Percentiles rank a stretch among this genome's conserved stretches.
These are phyloP conservation scores for Saccharomycopsis hybrid DNA, from an alignment of 1,139 yeast genomes.

Conservation along the genomic window DNA sequence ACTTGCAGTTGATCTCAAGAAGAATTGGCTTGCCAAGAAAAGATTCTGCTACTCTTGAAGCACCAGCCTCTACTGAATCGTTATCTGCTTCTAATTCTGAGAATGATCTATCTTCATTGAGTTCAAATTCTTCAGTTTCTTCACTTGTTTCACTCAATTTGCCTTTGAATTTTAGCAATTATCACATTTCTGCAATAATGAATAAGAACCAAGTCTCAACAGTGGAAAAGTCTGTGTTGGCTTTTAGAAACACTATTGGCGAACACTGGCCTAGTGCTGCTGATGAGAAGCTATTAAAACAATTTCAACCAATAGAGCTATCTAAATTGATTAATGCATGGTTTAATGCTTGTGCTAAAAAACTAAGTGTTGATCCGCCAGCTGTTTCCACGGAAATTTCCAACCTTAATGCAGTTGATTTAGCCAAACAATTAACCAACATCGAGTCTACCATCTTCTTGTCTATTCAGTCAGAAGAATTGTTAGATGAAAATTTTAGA, in stretches of 20 bases:
- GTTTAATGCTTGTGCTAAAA: conserved; percentile 33
- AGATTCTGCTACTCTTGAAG: conserved; percentile 14
- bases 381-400: conserved; percentile 34
- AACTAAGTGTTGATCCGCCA: conserved; percentile 25
- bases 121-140: conserved; percentile 11
- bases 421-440: conserved; percentile 79
- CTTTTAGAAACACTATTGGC: conserved; percentile 25
- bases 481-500: conserved; percentile 67
- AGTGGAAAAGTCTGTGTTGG: conserved; percentile 28
- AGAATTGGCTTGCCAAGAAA: conserved; percentile 19
- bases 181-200: conserved; percentile 16
- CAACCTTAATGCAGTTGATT: conserved; percentile 71
- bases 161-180: conserved; percentile 15
- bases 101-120: conserved; percentile 15
- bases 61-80: conserved; percentile 24
- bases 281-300: not conserved
- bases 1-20: conserved; percentile 17
- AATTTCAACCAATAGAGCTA: conserved; percentile 9
- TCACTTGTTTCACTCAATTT: conserved; percentile 14
- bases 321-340: conserved; percentile 28
- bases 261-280: conserved; percentile 10
- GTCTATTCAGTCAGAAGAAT: conserved; percentile 61
- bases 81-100: conserved; percentile 16
- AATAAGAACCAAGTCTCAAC: conserved; percentile 26
- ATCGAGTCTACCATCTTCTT: conserved; percentile 72